A percentile compares a stretch with the other conserved stretches of the same genome.
These are phyloP conservation scores for Erodium texanum DNA, from an alignment of 441 rosid genomes.

Conservation along the genomic window DNA sequence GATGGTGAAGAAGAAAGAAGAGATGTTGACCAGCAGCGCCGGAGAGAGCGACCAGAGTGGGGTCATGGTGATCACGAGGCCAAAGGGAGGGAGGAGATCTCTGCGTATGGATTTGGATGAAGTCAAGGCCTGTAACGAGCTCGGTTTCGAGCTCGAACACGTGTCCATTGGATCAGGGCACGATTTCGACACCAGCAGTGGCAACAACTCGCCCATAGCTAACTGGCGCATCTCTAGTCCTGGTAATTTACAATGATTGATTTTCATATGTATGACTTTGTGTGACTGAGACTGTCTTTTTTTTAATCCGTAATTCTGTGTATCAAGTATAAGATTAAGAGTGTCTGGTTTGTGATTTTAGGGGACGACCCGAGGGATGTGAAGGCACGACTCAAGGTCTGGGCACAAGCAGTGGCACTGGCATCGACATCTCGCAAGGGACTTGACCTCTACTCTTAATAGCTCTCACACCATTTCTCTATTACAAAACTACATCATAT, in stretches of 20 bases:
- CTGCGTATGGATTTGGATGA: constrained; percentile 67
- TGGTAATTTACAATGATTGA: constrained; percentile 32
- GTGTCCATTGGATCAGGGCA: constrained; percentile 14
- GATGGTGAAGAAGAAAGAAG: no score
- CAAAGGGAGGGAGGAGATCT: constrained; percentile 57
- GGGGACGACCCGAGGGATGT: constrained; percentile 94
- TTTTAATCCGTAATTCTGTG: no score
- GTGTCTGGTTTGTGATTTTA: constrained; percentile 17
- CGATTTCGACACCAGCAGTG: constrained; percentile 55
- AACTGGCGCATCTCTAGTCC: constrained; percentile 91
- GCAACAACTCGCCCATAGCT: constrained; percentile 72
- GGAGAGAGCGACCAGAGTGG: constrained; percentile 42
- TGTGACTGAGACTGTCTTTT: no score
- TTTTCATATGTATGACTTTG: no score
- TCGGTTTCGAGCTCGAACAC: constrained; percentile 72
- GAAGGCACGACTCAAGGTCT: constrained; percentile 81
- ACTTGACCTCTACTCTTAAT: neutral
- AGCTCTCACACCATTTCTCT: no score
- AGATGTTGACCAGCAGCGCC: neutral
- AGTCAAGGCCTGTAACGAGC: constrained; percentile 73
- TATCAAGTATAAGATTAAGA: no score
- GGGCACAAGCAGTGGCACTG: constrained; percentile 96
- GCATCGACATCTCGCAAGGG: constrained; percentile 44
- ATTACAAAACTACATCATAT: neutral
- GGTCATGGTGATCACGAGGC: constrained; percentile 56